Percentiles rank a stretch among this genome's conserved stretches.
Conservation (phyloP, 305 asterid species). For the Rubia tinctorum region DNA sequence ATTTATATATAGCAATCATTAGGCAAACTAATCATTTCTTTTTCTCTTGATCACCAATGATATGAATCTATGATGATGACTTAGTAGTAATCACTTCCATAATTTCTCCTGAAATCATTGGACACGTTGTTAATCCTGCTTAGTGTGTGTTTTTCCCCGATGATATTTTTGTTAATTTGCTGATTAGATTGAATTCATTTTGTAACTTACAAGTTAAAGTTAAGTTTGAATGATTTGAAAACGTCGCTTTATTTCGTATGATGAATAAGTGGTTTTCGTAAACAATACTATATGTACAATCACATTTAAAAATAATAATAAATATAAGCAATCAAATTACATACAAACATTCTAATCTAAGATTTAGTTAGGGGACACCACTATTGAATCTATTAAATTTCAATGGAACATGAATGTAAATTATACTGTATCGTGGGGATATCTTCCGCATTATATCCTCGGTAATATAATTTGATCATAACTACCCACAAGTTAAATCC, state of each 20-base stretch:
- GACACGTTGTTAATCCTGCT: background rate
- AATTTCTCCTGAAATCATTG: background rate
- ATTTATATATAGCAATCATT: too few species aligned
- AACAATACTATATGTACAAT: background rate
- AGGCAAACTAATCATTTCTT: too few species aligned
- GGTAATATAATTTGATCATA: too few species aligned
- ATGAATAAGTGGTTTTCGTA: background rate
- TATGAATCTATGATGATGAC: background rate
- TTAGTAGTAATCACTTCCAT: background rate
- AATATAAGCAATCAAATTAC: too few species aligned
- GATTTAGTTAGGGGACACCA: too few species aligned
- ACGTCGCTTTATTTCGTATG: background rate
- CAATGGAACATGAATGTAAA: too few species aligned
- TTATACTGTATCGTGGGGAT: too few species aligned
- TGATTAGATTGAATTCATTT: background rate
- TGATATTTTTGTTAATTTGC: background rate
- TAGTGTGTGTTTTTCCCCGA: background rate
- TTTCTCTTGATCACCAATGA: background rate
- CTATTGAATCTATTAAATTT: too few species aligned
- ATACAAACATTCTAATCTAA: too few species aligned
- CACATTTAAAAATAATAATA: too few species aligned
- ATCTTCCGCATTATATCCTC: too few species aligned
- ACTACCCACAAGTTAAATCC: too few species aligned
- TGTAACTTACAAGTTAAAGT: background rate
- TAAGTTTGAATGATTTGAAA: background rate